Evolutionary conservation across 768 basidiomycete genomes (phyloP).

Genomic region (Lentinula detonsa): DNA sequence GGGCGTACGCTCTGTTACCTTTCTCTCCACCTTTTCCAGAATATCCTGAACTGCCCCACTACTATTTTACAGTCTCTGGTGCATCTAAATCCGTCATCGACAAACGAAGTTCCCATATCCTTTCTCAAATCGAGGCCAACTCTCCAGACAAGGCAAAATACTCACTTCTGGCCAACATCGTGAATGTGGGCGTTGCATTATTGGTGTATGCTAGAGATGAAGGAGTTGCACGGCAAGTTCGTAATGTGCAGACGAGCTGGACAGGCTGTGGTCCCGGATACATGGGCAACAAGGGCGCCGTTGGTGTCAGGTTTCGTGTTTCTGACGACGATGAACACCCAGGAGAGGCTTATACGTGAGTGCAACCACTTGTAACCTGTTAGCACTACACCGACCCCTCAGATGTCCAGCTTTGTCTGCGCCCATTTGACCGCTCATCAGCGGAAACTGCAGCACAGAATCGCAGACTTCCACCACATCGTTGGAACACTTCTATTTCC

Average conservation of each 20-base stretch:
- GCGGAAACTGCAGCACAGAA: constrained; percentile 53
- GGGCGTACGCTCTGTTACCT: constrained; percentile 56
- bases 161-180: constrained; percentile 69
- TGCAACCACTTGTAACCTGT: constrained; percentile 8
- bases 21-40: neutral
- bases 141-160: constrained; percentile 71
- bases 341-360: constrained; percentile 85
- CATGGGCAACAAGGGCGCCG: constrained; percentile 96
- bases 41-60: constrained; percentile 1
- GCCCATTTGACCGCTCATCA: constrained; percentile 88
- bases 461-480: constrained; percentile 79
- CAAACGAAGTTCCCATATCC: constrained; percentile 64
- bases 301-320: constrained; percentile 73
- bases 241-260: constrained; percentile 69
- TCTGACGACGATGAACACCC: constrained; percentile 33
- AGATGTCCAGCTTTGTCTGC: constrained; percentile 67
- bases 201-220: constrained; percentile 82
- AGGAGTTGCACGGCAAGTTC: constrained; percentile 49
- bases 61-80: constrained; percentile 57
- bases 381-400: neutral
- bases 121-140: constrained; percentile 65
- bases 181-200: constrained; percentile 84
- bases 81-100: constrained; percentile 65
- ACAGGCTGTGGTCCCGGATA: constrained; percentile 61
- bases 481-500: constrained; percentile 77